These are phyloP conservation scores for Sporothrix variecibatus DNA, from an alignment of 2,329 filamentous ascomycete genomes.

Conservation along the genomic window DNA sequence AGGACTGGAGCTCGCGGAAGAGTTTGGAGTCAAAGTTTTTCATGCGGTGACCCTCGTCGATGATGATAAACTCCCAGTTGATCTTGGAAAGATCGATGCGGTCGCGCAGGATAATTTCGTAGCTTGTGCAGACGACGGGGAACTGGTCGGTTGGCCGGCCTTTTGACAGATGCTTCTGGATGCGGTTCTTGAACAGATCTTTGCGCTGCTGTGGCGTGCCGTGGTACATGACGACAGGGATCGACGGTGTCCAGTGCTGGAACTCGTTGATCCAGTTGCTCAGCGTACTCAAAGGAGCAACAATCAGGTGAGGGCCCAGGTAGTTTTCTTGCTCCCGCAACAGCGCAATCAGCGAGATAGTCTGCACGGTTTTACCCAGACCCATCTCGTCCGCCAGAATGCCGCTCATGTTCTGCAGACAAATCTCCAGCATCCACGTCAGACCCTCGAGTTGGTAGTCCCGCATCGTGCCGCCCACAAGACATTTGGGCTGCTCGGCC, in stretches of 20 bases:
- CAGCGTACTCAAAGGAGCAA: conserved; percentile 86
- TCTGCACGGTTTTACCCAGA: conserved; percentile 84
- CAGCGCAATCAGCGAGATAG: conserved; percentile 83
- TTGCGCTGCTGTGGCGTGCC: conserved; percentile 78
- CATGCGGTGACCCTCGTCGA: conserved; percentile 95
- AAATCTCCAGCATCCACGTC: conserved; percentile 90
- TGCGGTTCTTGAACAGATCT: conserved; percentile 68
- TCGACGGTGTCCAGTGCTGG: conserved; percentile 81
- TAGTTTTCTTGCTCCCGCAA: conserved; percentile 84
- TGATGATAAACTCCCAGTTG: conserved; percentile 97
- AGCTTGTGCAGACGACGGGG: conserved; percentile 90
- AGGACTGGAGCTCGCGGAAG: conserved; percentile 84
- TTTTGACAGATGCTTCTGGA: conserved; percentile 68
- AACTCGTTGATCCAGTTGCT: conserved; percentile 98
- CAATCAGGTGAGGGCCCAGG: conserved; percentile 82
- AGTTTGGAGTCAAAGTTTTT: conserved; percentile 95
- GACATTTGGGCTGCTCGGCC: conserved; percentile 80
- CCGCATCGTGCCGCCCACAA: conserved; percentile 87
- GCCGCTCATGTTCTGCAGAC: conserved; percentile 79
- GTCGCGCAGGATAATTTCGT: conserved; percentile 94
- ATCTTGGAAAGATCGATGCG: conserved; percentile 78
- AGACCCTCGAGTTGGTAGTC: conserved; percentile 92
- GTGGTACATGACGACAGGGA: conserved; percentile 89
- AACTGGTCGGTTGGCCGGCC: conserved; percentile 66
- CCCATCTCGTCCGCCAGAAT: conserved; percentile 96